A percentile compares a stretch with the other conserved stretches of the same genome.
Evolutionary conservation across 1,284 basidiomycete species (phyloP).

Genomic region (Cutaneotrichosporon sp.): DNA sequence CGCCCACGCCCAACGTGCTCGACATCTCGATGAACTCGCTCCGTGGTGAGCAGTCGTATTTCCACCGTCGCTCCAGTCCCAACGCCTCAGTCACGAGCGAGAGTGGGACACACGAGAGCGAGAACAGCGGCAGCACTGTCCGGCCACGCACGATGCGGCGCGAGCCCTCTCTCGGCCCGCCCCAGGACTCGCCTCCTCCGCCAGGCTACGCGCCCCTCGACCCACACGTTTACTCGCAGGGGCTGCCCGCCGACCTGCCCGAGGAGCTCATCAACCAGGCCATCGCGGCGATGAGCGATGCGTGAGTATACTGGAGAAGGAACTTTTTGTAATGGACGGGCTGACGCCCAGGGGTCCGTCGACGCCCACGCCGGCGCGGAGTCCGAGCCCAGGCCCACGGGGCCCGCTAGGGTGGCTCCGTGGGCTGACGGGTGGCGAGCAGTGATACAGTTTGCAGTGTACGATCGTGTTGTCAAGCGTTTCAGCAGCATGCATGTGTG

Average conservation of each 20-base stretch:
- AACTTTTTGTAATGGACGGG: neutral
- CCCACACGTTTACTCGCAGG: constrained; percentile 51
- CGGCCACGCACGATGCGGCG: constrained; percentile 13
- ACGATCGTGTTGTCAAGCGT: constrained; percentile 9
- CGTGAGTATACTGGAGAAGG: neutral
- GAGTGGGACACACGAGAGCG: neutral
- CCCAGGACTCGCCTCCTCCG: constrained; percentile 37
- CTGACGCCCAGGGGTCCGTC: constrained; percentile 2
- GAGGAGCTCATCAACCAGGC: constrained; percentile 53
- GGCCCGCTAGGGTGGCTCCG: constrained; percentile 6
- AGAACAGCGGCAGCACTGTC: constrained; percentile 6
- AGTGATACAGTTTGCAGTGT: constrained; percentile 4
- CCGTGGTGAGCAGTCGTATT: constrained; percentile 39
- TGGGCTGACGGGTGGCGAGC: neutral
- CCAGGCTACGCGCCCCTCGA: constrained; percentile 55
- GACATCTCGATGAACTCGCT: constrained; percentile 58
- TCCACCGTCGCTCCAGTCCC: constrained; percentile 28
- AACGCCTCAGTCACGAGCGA: constrained; percentile 8
- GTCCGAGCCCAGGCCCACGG: neutral
- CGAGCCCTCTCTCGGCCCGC: constrained; percentile 21
- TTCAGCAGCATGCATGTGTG: constrained; percentile 10
- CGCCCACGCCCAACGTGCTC: constrained; percentile 59
- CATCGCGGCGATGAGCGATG: constrained; percentile 48
- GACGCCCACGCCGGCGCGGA: neutral
- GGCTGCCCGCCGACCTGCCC: constrained; percentile 53